phyloP scores from a whole-genome alignment of 805 yeast genomes.

The Candida silvatica region DNA sequence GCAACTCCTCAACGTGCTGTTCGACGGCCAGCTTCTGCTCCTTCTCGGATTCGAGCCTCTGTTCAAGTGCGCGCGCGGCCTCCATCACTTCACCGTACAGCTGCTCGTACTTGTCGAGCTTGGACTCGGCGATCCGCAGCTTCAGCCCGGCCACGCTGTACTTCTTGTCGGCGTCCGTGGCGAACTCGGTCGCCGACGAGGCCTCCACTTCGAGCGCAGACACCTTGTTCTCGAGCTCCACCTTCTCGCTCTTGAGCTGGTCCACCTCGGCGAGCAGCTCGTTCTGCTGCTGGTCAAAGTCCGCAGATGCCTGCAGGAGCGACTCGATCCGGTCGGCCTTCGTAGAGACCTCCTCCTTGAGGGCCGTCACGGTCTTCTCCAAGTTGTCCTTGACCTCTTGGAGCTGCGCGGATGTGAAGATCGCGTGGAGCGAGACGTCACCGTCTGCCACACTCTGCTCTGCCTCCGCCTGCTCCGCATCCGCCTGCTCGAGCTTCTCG shows the following conservation, averaged over 20 bases:
- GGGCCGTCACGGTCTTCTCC: neutral
- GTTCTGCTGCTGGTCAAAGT: neutral
- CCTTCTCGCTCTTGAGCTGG: conserved; percentile 8
- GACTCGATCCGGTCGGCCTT: neutral
- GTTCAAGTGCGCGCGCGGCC: conserved; percentile 8
- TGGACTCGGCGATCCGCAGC: conserved; percentile 9
- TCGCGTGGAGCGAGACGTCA: too few species aligned
- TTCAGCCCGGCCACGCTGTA: conserved; percentile 7
- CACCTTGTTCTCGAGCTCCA: conserved; percentile 9
- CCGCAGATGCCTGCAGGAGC: neutral
- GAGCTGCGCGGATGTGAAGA: conserved; percentile 2
- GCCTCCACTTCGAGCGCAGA: conserved; percentile 12
- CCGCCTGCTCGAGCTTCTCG: conserved; percentile 7
- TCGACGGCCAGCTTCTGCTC: conserved; percentile 7
- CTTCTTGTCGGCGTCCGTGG: conserved; percentile 7
- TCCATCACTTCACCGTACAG: conserved; percentile 8
- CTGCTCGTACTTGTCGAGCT: conserved; percentile 11
- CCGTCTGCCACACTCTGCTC: neutral
- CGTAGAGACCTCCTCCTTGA: neutral
- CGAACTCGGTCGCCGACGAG: conserved; percentile 9
- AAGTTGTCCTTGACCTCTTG: neutral
- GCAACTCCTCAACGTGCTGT: neutral
- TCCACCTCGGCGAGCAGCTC: conserved; percentile 8
- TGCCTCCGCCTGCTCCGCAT: conserved; percentile 9
- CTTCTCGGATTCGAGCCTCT: conserved; percentile 8